Percentiles rank a stretch among this genome's conserved stretches.
Conservation (phyloP, 208 protist species). For the Wallacemonas collosoma region DNA sequence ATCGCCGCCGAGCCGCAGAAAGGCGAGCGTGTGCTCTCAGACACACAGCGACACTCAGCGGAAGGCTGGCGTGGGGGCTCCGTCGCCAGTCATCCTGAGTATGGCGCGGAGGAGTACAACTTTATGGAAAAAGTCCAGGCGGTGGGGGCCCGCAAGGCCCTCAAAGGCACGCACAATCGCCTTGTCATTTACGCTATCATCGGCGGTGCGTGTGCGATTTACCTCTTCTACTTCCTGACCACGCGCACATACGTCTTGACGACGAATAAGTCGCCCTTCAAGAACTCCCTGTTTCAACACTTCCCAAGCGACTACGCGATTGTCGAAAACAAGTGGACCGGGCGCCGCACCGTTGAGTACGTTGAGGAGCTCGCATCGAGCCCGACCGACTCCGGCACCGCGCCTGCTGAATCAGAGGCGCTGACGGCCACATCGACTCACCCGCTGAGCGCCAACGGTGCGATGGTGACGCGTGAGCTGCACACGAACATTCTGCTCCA, state of each 20-base stretch:
- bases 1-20: too few relatives aligned
- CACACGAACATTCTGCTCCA: conserved; percentile 61
- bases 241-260: conserved; percentile 74
- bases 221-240: conserved; percentile 57
- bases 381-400: neutral
- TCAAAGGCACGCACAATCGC: conserved; percentile 27
- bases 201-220: conserved; percentile 21
- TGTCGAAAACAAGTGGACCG: conserved; percentile 63
- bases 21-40: too few relatives aligned
- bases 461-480: conserved; percentile 23
- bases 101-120: conserved; percentile 37
- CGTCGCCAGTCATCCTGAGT: conserved; percentile 12
- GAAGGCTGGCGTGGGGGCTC: neutral
- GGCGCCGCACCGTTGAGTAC: neutral
- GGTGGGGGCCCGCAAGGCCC: conserved; percentile 25
- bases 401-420: neutral
- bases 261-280: conserved; percentile 48
- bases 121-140: conserved; percentile 53
- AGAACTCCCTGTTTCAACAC: conserved; percentile 47
- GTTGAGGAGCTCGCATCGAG: neutral
- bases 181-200: conserved; percentile 34
- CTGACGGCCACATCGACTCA: neutral
- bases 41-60: neutral
- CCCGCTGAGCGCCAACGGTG: neutral
- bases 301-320: conserved; percentile 77